Evolutionary conservation across 352 stramenopile genomes (phyloP).

Genomic region (Phytophthora cryptogea): DNA sequence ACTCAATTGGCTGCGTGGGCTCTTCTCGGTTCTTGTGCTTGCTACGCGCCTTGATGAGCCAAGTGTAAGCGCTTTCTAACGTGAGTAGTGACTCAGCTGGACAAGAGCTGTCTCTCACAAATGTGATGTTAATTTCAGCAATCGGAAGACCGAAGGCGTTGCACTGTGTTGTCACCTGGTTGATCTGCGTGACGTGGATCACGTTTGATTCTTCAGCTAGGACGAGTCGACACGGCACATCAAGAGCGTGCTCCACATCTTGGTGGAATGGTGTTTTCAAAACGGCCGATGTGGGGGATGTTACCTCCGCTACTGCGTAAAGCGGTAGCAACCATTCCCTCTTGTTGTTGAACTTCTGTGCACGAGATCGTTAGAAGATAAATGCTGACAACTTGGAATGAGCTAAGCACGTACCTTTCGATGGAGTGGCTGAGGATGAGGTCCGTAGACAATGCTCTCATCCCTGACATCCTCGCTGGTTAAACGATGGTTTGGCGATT

Average conservation of each 20-base stretch:
- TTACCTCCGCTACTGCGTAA: constrained; percentile 45
- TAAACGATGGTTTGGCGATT: constrained; percentile 4
- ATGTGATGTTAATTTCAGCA: constrained; percentile 29
- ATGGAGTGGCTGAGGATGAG: constrained; percentile 22
- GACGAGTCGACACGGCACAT: constrained; percentile 28
- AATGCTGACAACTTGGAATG: neutral
- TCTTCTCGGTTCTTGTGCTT: neutral
- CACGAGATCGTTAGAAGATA: constrained; percentile 6
- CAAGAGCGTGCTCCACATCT: constrained; percentile 28
- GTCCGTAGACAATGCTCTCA: constrained; percentile 18
- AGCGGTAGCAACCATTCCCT: constrained; percentile 57
- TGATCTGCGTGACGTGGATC: constrained; percentile 37
- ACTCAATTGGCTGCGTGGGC: constrained; percentile 31
- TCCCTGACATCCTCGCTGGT: constrained; percentile 1
- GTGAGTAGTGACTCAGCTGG: constrained; percentile 29
- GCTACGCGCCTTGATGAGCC: constrained; percentile 33
- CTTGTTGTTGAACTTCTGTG: constrained; percentile 47
- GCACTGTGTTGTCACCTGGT: neutral
- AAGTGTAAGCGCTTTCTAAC: constrained; percentile 45
- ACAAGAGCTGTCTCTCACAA: constrained; percentile 48
- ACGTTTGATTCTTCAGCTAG: constrained; percentile 44
- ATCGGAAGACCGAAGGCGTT: neutral
- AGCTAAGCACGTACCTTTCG: constrained; percentile 22
- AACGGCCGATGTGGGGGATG: constrained; percentile 25
- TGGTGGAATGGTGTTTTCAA: constrained; percentile 37